Percentiles rank a stretch among this genome's conserved stretches.
phyloP scores from a whole-genome alignment of 352 stramenopile genomes.

The Pythium utonaiense region DNA sequence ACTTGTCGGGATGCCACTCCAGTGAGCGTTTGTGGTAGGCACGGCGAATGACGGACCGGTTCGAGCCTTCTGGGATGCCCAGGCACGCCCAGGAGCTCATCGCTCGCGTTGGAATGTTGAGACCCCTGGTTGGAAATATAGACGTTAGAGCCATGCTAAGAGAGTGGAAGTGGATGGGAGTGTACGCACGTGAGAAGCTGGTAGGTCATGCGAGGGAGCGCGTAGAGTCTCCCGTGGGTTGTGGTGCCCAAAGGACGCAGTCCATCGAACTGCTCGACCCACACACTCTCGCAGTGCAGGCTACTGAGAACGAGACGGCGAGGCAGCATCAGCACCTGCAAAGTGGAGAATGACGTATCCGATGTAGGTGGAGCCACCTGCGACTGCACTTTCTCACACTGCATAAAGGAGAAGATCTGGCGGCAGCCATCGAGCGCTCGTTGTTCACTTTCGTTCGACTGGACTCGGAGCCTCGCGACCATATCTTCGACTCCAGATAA shows the following conservation, averaged over 20 bases:
- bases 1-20: conserved; percentile 75
- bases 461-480: conserved; percentile 40
- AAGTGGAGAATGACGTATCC: background rate
- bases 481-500: conserved; percentile 24
- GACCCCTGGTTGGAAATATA: conserved; percentile 21
- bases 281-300: conserved; percentile 35
- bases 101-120: conserved; percentile 29
- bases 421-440: conserved; percentile 1
- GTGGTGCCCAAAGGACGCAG: conserved; percentile 27
- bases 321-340: conserved; percentile 11
- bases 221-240: conserved; percentile 28
- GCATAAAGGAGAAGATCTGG: conserved; percentile 13
- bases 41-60: conserved; percentile 40
- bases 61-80: conserved; percentile 37
- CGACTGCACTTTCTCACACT: conserved; percentile 9
- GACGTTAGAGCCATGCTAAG: background rate
- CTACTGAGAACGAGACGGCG: conserved; percentile 6
- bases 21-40: conserved; percentile 60
- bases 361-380: background rate
- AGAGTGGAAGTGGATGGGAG: no score
- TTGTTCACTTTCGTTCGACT: conserved; percentile 23
- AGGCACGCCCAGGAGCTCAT: conserved; percentile 55
- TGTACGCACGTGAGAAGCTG: conserved; percentile 54
- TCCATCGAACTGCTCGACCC: conserved; percentile 30
- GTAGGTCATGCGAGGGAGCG: conserved; percentile 39